A percentile compares a stretch with the other conserved stretches of the same genome.
These are phyloP conservation scores for Nephelium lappaceum DNA, from an alignment of 345 rosid species.

Conservation along the genomic window DNA sequence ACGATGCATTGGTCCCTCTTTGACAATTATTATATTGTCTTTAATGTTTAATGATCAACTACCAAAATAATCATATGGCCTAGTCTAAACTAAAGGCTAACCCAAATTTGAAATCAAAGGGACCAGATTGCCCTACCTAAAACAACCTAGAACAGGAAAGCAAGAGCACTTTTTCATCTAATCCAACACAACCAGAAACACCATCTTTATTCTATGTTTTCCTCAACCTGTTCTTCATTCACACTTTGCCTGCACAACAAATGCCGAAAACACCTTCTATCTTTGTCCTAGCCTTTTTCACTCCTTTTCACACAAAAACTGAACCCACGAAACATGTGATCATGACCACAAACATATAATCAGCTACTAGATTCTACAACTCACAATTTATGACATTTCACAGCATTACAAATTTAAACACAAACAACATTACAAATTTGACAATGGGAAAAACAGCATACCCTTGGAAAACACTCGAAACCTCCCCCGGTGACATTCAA, in stretches of 20 bases:
- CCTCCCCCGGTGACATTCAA: slow-evolving; percentile 99
- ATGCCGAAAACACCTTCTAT: not conserved
- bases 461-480: slow-evolving; percentile 91
- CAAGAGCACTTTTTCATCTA: not conserved
- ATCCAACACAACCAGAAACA: not conserved
- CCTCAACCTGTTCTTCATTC: not conserved
- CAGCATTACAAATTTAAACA: not conserved
- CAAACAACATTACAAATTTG: not conserved
- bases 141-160: not conserved
- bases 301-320: too few relatives aligned
- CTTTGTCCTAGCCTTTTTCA: not conserved
- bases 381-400: not conserved
- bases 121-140: not conserved
- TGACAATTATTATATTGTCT: not conserved
- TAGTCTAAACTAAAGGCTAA: not conserved
- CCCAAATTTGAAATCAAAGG: not conserved
- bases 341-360: not conserved
- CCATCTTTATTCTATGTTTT: not conserved
- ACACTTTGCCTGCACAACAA: not conserved
- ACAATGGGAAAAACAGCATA: slow-evolving; percentile 26
- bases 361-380: not conserved
- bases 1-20: not conserved
- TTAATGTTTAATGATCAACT: not conserved
- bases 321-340: not conserved
- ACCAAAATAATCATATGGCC: not conserved